Evolutionary conservation across 371 early-diverging fungal species (phyloP).

Genomic region (Mortierella polycephala): DNA sequence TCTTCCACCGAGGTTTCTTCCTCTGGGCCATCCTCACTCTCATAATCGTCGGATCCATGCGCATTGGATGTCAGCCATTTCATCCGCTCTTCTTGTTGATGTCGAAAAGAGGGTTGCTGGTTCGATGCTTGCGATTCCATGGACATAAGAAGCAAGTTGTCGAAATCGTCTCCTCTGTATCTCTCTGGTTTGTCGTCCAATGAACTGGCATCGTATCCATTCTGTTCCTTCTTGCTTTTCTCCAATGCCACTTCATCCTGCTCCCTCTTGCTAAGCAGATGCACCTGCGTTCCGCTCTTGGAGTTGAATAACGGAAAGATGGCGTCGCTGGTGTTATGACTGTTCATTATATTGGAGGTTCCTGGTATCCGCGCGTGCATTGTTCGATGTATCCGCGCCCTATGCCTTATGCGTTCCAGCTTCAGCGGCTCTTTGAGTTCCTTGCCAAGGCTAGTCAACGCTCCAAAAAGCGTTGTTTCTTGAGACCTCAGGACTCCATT

Average conservation of each 20-base stretch:
- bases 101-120: neutral
- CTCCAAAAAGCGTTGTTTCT: slow-evolving; percentile 7
- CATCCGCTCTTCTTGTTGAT: neutral
- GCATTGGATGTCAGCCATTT: neutral
- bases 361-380: neutral
- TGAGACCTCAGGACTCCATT: slow-evolving; percentile 14
- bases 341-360: no score
- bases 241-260: neutral
- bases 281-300: no score
- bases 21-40: neutral
- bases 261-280: neutral
- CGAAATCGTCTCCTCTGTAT: slow-evolving; percentile 8
- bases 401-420: neutral
- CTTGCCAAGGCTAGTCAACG: slow-evolving; percentile 14
- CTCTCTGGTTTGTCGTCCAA: neutral
- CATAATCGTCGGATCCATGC: neutral
- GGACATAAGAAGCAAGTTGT: slow-evolving; percentile 4
- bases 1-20: neutral
- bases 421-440: slow-evolving; percentile 9
- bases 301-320: no score
- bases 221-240: neutral
- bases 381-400: no score
- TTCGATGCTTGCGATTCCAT: neutral
- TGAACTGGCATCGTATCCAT: neutral
- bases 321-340: no score